Percentiles rank a stretch among this genome's conserved stretches.
These are phyloP conservation scores for Phytophthora pini DNA, from an alignment of 352 stramenopile species.

Conservation along the genomic window DNA sequence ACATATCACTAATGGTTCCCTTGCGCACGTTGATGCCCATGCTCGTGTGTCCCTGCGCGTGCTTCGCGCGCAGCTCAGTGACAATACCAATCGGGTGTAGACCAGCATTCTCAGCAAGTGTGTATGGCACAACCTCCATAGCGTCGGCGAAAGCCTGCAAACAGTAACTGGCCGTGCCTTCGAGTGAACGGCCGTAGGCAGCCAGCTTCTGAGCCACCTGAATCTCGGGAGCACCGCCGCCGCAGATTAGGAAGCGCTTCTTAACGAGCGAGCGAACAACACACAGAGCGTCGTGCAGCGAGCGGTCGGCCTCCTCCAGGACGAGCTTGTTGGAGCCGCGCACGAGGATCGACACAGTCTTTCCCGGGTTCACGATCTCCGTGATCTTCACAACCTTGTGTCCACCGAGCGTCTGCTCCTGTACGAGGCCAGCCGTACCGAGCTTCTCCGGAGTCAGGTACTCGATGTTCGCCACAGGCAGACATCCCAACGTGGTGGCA, in stretches of 20 bases:
- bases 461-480: constrained; percentile 98
- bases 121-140: constrained; percentile 99
- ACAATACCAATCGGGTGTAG: constrained; percentile 99
- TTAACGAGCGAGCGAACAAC: constrained; percentile 99
- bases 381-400: constrained; percentile 99
- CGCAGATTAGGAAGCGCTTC: constrained; percentile 98
- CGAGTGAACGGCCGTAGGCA: constrained; percentile 93
- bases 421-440: constrained; percentile 93
- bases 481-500: constrained; percentile 95
- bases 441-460: constrained; percentile 98
- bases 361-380: constrained; percentile 94
- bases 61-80: constrained; percentile 95
- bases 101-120: constrained; percentile 99
- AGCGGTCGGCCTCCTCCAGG: constrained; percentile 98
- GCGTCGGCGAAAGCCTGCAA: constrained; percentile 97
- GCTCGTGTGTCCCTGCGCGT: constrained; percentile 92
- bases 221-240: constrained; percentile 97
- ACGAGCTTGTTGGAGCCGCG: constrained; percentile 99
- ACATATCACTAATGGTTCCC: constrained; percentile 98
- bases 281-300: constrained; percentile 99
- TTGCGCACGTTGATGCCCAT: constrained; percentile 98
- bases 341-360: constrained; percentile 98
- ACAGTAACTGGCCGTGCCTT: constrained; percentile 97
- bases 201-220: constrained; percentile 95
- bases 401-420: constrained; percentile 95